Conservation (phyloP, 139 green algal genomes). For the Chlorella sp. region DNA sequence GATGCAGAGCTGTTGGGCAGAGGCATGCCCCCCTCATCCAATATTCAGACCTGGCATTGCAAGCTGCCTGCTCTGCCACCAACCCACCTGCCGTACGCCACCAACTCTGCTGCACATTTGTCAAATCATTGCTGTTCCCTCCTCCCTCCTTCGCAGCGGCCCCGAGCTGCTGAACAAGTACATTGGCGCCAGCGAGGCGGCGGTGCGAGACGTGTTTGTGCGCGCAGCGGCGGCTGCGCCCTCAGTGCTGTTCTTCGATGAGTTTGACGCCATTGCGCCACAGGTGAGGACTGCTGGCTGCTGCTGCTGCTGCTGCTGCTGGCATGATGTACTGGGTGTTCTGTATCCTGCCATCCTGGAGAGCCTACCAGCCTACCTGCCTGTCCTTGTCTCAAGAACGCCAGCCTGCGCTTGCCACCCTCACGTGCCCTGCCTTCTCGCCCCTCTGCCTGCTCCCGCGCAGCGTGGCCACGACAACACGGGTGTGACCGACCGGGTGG, state of each 20-base stretch:
- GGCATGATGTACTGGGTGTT: too few relatives aligned
- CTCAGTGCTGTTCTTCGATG: conserved; percentile 99
- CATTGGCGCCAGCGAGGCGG: conserved; percentile 93
- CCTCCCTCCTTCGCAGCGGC: conserved; percentile 59
- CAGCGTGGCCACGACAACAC: conserved; percentile 94
- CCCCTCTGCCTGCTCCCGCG: not conserved
- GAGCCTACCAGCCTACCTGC: too few relatives aligned
- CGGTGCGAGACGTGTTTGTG: conserved; percentile 92
- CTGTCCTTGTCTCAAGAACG: too few relatives aligned
- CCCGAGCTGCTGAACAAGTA: conserved; percentile 99
- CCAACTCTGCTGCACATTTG: not conserved
- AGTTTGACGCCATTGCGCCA: conserved; percentile 98
- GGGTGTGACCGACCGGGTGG: conserved; percentile 92
- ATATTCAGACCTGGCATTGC: not conserved
- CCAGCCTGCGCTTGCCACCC: too few relatives aligned
- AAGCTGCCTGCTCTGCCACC: too few relatives aligned
- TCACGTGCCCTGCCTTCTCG: too few relatives aligned
- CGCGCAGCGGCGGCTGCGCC: conserved; percentile 85
- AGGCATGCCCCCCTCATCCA: too few relatives aligned
- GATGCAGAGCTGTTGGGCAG: not conserved
- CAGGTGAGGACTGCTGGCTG: not conserved
- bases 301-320: too few relatives aligned
- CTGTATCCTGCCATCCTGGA: too few relatives aligned
- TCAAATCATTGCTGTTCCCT: not conserved
- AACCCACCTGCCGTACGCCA: too few relatives aligned